These are phyloP conservation scores for Piromyces finnis DNA, from an alignment of 192 early-diverging fungal genomes.

Conservation along the genomic window DNA sequence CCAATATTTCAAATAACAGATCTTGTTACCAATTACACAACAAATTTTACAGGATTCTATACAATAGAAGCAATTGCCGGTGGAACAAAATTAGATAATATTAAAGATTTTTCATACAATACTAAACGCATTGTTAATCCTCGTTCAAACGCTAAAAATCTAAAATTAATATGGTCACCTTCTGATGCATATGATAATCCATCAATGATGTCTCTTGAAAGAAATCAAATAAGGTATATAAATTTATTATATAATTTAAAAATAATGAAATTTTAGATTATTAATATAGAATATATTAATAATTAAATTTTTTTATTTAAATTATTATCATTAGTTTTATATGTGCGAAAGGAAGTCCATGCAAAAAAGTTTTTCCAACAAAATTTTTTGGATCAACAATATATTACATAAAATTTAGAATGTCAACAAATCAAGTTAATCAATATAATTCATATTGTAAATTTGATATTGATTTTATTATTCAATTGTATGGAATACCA, in stretches of 20 bases:
- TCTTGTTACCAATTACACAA: not conserved
- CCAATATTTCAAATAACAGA: not conserved
- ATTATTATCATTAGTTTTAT: not conserved
- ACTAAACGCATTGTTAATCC: not conserved
- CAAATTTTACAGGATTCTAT: not conserved
- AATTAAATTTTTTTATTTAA: too few relatives aligned
- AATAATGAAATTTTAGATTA: too few relatives aligned
- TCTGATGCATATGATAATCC: not conserved
- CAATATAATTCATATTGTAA: not conserved
- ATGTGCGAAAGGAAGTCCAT: not conserved
- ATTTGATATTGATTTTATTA: not conserved
- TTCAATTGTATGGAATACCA: not conserved
- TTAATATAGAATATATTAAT: too few relatives aligned
- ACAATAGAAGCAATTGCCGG: not conserved
- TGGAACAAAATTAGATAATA: not conserved
- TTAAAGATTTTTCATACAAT: not conserved
- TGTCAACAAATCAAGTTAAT: not conserved
- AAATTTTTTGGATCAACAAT: not conserved
- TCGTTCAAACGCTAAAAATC: not conserved
- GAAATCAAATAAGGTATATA: not conserved
- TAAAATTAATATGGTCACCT: not conserved
- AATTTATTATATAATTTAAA: not conserved
- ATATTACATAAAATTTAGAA: not conserved
- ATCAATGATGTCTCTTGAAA: not conserved
- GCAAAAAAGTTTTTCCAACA: not conserved